Evolutionary conservation across 768 basidiomycete species (phyloP).

Genomic region (Terana coerulea): DNA sequence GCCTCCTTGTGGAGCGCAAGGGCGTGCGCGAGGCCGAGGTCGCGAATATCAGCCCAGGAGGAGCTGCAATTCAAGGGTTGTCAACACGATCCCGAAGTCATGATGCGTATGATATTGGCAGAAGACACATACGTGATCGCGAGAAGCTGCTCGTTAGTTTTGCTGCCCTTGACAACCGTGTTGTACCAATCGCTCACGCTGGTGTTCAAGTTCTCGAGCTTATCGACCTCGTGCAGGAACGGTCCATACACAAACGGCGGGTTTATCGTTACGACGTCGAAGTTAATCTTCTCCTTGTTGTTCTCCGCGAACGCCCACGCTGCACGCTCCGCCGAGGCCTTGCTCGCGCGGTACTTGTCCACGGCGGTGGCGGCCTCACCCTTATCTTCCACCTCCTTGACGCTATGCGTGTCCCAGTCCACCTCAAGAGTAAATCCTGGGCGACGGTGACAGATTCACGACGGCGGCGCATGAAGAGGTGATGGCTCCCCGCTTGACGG

Average conservation of each 20-base stretch:
- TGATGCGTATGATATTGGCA: neutral
- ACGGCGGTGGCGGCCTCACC: conserved; percentile 38
- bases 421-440: conserved; percentile 29
- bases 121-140: conserved; percentile 10
- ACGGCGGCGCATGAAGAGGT: conserved; percentile 54
- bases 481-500: conserved; percentile 55
- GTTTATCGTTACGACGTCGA: conserved; percentile 49
- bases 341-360: conserved; percentile 50
- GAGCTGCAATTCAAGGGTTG: conserved; percentile 1
- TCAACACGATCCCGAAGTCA: neutral
- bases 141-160: conserved; percentile 16
- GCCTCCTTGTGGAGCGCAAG: conserved; percentile 19
- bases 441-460: conserved; percentile 6
- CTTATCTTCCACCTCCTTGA: conserved; percentile 41
- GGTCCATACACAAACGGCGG: conserved; percentile 40
- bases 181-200: conserved; percentile 23
- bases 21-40: conserved; percentile 17
- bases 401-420: conserved; percentile 57
- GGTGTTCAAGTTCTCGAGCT: conserved; percentile 35
- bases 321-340: conserved; percentile 55
- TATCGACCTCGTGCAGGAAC: conserved; percentile 31
- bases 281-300: conserved; percentile 38
- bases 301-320: conserved; percentile 46
- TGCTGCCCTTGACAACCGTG: conserved; percentile 18
- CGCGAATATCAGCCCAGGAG: conserved; percentile 20